Evolutionary conservation across 768 basidiomycete genomes (phyloP), one percentile per base, ranked within the genome.

Genomic region (Cyclocybe aegerita): DNA sequence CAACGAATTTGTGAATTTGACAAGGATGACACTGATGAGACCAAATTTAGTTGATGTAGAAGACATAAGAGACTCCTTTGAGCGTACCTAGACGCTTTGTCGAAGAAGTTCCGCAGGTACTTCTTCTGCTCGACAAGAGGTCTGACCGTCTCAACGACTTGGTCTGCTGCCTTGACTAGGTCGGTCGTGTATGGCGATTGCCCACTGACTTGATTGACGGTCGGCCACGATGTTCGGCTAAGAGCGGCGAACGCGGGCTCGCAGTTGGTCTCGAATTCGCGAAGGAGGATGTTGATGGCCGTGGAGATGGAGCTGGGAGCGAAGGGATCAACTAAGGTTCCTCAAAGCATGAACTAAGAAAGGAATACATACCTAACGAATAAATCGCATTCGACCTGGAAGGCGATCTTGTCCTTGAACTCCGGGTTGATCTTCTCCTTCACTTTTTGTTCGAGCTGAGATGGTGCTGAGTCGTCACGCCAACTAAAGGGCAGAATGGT

Each of bases 71-170:
- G 5, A 23, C 23, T 23, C 23, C 23, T 1, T 23, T 3, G 23
- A 23, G 23, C 62, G 74, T 47, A 97, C 95, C 89, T 92, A 49
- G 89, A 88, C 7, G 88, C 87, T 66, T 97, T 98, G 64, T 99
- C 97, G 45, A 94, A 83, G 65, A 95, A 83, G 69, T 95, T 99
- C 47, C 93, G 77, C 38, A 93, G 64, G 67, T 95, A 98, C 64
- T 93, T 97, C 79, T 97, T 97, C 61, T 93, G 90, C 68, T 98
- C 94, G 8, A 98, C 77, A 7, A 88, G 75, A 2, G 88, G 86
- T 53, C 88, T 86, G 46, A 96, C 81, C 9, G 78, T 71, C 42
- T 91, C 92, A 2, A 86, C 76, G 7, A 94, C 83, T 61, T 86
- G 81, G 57, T 92, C 89, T 17, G 88, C 76, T 0, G 83, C 82